Base-by-base conservation (phyloP, 176 grass and related monocot species). In the Dactylis glomerata region DNA sequence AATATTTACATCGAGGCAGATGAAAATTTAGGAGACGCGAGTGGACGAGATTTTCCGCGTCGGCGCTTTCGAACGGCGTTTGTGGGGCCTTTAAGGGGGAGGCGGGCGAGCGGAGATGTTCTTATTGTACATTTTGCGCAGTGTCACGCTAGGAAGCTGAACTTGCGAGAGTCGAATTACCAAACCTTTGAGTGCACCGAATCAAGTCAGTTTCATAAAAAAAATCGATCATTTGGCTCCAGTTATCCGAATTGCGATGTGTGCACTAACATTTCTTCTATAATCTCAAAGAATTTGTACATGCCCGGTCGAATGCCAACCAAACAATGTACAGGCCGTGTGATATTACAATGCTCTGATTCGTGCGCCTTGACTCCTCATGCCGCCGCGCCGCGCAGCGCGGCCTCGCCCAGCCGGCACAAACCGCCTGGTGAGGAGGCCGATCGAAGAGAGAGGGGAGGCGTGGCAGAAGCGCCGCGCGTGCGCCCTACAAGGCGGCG, bases 401-500 rank as follows among this genome's bases (percentile, higher is more conserved):
- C 34, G 66, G 65, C 13, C 14, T 16, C 72, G 16, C 68, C 50
- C 16, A 28, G 50, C 16, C 47, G 33, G 49, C 36, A 57, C 52
- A 78, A 77, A 10, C 46, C 46, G 38, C 31, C 22, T 38, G 68
- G 68, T 40, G 40, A 72, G 23, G 33, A 36, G 63, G 17, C 15
- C 17, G 63, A 3, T 17, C 32, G 32, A 27, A 26, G 23, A 17
- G 40, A 71, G 27, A 28, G 61, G 5, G 20, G 5, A 10, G 58
- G 11, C 49, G 16, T 3, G 40, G 47, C n/a, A n/a, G n/a, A n/a
- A n/a, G 38, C 75, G 24, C 68, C 0, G 32, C 10, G 45, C 40
- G 40, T 41, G 40, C 40, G 40, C 1, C 64, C 75, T 89, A 86
- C 31, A 89, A 66, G 20, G 54, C 65, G 23, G 80, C 36, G 76